Base-by-base conservation (phyloP, 164 flowering plant species). In the Vitis labrusca region DNA sequence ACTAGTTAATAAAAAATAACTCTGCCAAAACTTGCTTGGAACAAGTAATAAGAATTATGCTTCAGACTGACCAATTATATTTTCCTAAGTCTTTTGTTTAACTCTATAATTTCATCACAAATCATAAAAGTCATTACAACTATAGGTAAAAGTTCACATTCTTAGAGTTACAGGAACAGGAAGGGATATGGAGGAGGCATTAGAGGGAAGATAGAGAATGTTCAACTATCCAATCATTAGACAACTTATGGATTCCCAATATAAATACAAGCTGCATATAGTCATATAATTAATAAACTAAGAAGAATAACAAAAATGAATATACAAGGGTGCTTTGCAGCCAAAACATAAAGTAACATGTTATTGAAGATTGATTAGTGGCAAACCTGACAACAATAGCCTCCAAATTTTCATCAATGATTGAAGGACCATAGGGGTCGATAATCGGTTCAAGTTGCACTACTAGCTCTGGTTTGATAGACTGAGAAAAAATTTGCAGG, bases 391-490 rank as follows among this genome's bases (percentile, higher is more conserved):
- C 99, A 74, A 93, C 80, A 60, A 95, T 89, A 48, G 99, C 98
- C 71, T 95, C 97, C 87, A 95, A 85, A 73, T 85, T 78, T 66
- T 87, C 92, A 78, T 95, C 97, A 55, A 83, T 72, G n/a, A 95
- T 89, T 27, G 98, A 95, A 61, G 97, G 98, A 27, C 99, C 99
- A 72, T 91, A 95, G 6, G 98, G 97, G 74, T 95, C 97, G 5
- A 70, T 76, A 16, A 93, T 90, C n/a, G 97, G 97, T 75, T 89
- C 98, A 68, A 80, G 88, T 77, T 89, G 85, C 73, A 93, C 93
- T 12, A 32, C 59, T 71, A 95, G 81, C 76, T 78, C 88, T 16
- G 97, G 95, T 76, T 93, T 91, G 64, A 91, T 76, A 66, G 92
- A 86, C 97, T 96, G 84, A 23, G 64, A 14, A 50, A 59, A 30